Evolutionary conservation across 225 moss, liverwort and hornwort species (phyloP), one percentile per base, ranked within the genome.

Genomic region (Takakia lepidozioides): DNA sequence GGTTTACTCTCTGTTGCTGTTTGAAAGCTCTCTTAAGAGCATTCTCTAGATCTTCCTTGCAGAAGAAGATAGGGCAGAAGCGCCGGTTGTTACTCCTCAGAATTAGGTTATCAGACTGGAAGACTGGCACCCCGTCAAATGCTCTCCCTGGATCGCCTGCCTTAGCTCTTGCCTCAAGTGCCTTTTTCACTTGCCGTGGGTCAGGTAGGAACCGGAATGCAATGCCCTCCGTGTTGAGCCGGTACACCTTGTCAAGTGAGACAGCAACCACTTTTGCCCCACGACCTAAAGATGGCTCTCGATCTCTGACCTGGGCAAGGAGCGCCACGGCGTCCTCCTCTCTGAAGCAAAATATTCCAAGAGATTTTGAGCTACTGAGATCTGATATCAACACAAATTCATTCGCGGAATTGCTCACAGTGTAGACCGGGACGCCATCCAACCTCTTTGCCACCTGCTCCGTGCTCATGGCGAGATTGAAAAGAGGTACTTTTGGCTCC

Each of bases 191-290:
- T 63, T 85, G 85, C 36, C 64, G 71, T 39, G 85, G 89, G 72
- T 89, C 85, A 25, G 71, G 76, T 52, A 82, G 51, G 48, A 76
- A 85, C 44, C 79, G 75, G 46, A 82, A 82, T 27, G 82, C 80
- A 55, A 76, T 85, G 29, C 88, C 80, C 56, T 83, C 83, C 27
- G 87, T 70, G 46, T 69, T 81, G 8, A 87, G 78, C 68, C 87
- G 76, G 49, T 72, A 79, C 15, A 82, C 88, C 88, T 93, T 86
- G 59, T 89, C 80, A 42, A 89, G 80, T 51, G 85, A 85, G 19
- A 98, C 98, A 42, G 98, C 91, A 30, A 98, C 98, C 64, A 98
- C 91, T 81, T 76, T 98, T 30, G 98, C 91, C 60, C 98, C 98
- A 48, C 85, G 90, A 43, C 98, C 91, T 55, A 91, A 70, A 19